Evolutionary conservation across 169 alveolate species (phyloP).

Genomic region (Amoebophrya sp.): DNA sequence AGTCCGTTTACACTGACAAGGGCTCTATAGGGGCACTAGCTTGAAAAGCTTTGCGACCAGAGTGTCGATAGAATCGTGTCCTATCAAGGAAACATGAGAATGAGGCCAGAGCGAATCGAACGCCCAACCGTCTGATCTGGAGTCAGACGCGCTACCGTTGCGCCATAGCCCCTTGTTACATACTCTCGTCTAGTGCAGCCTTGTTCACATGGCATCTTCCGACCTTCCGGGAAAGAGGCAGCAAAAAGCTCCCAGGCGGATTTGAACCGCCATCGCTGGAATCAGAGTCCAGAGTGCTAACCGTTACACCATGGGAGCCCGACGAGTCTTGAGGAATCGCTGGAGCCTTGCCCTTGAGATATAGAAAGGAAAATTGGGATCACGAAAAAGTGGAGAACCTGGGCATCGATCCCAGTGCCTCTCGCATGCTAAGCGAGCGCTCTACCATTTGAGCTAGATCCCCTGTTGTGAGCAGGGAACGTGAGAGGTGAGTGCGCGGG

Average conservation of each 20-base stretch:
- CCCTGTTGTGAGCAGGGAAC: constrained; percentile 55
- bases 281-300: constrained; percentile 45
- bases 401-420: constrained; percentile 99
- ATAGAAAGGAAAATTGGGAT: no score
- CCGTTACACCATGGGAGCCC: constrained; percentile 42
- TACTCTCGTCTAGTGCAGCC: no score
- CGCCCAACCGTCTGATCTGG: constrained; percentile 83
- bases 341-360: no score
- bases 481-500: no score
- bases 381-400: constrained; percentile 80
- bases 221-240: no score
- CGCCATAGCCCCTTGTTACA: constrained; percentile 69
- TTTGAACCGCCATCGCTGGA: constrained; percentile 45
- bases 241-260: constrained; percentile 46
- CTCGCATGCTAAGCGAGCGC: constrained; percentile 99
- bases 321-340: no score
- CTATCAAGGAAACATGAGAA: no score
- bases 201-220: no score
- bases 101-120: constrained; percentile 81
- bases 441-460: constrained; percentile 99
- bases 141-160: constrained; percentile 83
- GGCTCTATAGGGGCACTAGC: no score
- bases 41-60: no score
- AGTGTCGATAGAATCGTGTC: no score
- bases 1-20: no score